phyloP scores from a whole-genome alignment of 2,329 filamentous ascomycete genomes.

The Endothia cerciana region DNA sequence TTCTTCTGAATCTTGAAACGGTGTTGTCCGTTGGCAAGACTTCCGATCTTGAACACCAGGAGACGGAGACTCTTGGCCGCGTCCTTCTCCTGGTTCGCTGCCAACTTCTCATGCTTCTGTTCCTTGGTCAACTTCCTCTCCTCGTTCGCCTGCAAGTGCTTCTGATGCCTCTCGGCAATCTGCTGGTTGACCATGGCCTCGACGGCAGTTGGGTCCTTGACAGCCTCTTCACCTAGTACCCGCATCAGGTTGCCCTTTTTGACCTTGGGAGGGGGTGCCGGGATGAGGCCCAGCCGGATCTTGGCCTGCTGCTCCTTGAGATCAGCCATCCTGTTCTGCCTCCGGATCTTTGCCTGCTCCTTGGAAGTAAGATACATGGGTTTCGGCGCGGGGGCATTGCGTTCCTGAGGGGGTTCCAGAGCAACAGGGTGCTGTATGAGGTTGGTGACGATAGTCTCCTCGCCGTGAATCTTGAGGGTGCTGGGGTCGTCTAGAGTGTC shows the following conservation, averaged over 20 bases:
- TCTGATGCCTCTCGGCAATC: slow-evolving; percentile 81
- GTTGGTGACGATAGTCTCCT: slow-evolving; percentile 86
- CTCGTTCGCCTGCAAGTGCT: slow-evolving; percentile 79
- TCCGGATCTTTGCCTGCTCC: slow-evolving; percentile 88
- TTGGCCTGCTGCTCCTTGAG: slow-evolving; percentile 97
- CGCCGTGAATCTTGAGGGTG: slow-evolving; percentile 72
- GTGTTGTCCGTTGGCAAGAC: slow-evolving; percentile 88
- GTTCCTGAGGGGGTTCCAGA: slow-evolving; percentile 89
- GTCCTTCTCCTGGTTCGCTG: slow-evolving; percentile 82
- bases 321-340: slow-evolving; percentile 88
- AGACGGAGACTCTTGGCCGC: slow-evolving; percentile 83
- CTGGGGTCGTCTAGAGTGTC: slow-evolving; percentile 66
- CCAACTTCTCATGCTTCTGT: slow-evolving; percentile 81
- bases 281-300: slow-evolving; percentile 86
- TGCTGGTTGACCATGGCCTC: slow-evolving; percentile 92
- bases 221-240: slow-evolving; percentile 85
- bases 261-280: slow-evolving; percentile 91
- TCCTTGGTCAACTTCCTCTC: slow-evolving; percentile 89
- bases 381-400: slow-evolving; percentile 76
- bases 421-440: slow-evolving; percentile 93
- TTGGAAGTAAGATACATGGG: slow-evolving; percentile 90
- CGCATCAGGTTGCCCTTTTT: slow-evolving; percentile 98
- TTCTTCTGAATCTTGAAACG: slow-evolving; percentile 93
- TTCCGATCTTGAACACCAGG: slow-evolving; percentile 87
- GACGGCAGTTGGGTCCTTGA: slow-evolving; percentile 96